phyloP scores from a whole-genome alignment of 2,329 filamentous ascomycete genomes.

The Ophiobolus disseminans region DNA sequence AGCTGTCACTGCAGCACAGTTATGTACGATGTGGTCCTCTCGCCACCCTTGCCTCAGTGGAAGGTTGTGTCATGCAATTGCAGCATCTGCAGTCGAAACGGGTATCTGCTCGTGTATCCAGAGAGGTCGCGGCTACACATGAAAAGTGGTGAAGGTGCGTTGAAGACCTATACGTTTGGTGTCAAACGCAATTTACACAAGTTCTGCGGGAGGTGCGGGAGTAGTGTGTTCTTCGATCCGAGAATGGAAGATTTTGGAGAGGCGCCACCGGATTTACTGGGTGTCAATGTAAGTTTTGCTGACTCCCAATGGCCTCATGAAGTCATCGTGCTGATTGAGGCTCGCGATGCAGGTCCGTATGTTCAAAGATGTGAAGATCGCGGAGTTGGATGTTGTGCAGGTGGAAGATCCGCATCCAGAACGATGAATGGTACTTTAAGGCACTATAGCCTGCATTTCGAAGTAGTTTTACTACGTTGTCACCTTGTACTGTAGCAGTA shows the following conservation, averaged over 20 bases:
- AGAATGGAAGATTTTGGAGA: constrained; percentile 31
- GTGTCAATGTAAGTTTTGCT: constrained; percentile 34
- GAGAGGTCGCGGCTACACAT: constrained; percentile 28
- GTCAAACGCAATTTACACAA: constrained; percentile 31
- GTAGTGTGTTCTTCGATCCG: constrained; percentile 38
- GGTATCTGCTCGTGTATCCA: constrained; percentile 58
- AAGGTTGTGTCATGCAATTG: constrained; percentile 61
- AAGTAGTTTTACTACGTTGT: too few species aligned
- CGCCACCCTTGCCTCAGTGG: constrained; percentile 57
- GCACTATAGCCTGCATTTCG: not conserved
- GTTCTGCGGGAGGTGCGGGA: constrained; percentile 39
- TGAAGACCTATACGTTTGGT: constrained; percentile 36
- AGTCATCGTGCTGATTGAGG: not conserved
- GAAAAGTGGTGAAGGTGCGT: constrained; percentile 31
- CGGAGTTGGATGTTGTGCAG: constrained; percentile 29
- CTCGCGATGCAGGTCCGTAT: constrained; percentile 26
- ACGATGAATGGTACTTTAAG: not conserved
- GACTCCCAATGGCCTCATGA: not conserved
- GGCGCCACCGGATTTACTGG: constrained; percentile 27
- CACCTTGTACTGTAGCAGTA: too few species aligned
- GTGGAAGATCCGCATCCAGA: constrained; percentile 27
- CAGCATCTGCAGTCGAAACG: constrained; percentile 59
- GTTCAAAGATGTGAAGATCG: constrained; percentile 36
- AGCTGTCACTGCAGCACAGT: constrained; percentile 64
- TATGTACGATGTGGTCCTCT: constrained; percentile 57